Evolutionary conservation across 768 basidiomycete genomes (phyloP).

Genomic region (Hemileccinum impolitum): DNA sequence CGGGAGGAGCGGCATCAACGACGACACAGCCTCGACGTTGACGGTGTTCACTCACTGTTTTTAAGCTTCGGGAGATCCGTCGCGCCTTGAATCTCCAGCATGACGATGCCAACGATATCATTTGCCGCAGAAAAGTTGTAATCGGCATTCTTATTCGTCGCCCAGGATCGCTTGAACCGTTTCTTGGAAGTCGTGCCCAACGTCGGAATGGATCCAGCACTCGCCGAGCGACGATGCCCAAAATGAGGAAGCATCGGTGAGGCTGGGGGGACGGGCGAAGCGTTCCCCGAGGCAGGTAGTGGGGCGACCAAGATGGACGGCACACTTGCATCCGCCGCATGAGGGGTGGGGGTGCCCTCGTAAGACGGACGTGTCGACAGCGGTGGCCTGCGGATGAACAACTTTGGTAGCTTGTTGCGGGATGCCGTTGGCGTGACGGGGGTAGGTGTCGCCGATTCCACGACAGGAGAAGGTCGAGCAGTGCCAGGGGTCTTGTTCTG

Average conservation of each 20-base stretch:
- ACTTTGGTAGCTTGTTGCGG: constrained; percentile 30
- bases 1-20: no score
- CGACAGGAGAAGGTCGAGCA: constrained; percentile 19
- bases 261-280: constrained; percentile 16
- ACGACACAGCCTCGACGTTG: neutral
- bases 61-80: constrained; percentile 80
- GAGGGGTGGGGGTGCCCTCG: constrained; percentile 13
- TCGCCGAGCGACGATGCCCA: constrained; percentile 30
- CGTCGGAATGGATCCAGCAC: constrained; percentile 28
- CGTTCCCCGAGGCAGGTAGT: constrained; percentile 10
- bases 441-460: constrained; percentile 20
- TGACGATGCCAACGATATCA: constrained; percentile 91
- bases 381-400: constrained; percentile 35
- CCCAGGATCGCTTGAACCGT: constrained; percentile 41
- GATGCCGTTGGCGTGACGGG: constrained; percentile 29
- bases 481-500: constrained; percentile 21
- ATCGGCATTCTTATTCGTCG: constrained; percentile 34
- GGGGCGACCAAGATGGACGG: constrained; percentile 16
- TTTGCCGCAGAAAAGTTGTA: constrained; percentile 67
- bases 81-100: constrained; percentile 86
- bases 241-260: constrained; percentile 21
- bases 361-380: constrained; percentile 31
- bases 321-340: neutral
- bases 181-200: constrained; percentile 26
- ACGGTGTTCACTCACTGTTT: constrained; percentile 62